A percentile compares a stretch with the other conserved stretches of the same genome.
Conservation (phyloP, 2,329 filamentous ascomycete genomes). For the Thielaviopsis punctulata region DNA sequence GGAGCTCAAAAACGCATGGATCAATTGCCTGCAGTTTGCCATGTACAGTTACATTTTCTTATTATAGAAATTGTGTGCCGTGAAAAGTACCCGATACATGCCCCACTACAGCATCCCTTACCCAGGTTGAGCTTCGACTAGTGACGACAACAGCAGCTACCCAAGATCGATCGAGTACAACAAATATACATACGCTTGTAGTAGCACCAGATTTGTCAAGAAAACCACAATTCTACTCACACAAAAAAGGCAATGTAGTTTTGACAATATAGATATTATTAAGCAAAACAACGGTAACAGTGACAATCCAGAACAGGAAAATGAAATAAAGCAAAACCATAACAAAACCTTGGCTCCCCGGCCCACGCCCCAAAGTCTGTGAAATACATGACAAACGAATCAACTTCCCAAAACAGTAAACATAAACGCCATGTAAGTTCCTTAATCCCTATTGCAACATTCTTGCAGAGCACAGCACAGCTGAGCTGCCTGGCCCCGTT, state of each 20-base stretch:
- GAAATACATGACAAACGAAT: neutral
- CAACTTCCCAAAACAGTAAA: neutral
- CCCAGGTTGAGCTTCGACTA: neutral
- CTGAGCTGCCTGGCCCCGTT: constrained; percentile 22
- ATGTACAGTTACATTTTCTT: neutral
- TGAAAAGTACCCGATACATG: neutral
- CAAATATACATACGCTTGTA: too few species aligned
- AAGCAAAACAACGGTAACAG: neutral
- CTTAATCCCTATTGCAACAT: neutral
- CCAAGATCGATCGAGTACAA: too few species aligned
- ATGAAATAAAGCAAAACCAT: too few species aligned
- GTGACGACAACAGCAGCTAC: neutral
- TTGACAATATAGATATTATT: neutral
- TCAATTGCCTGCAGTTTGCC: neutral
- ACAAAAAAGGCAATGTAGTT: neutral
- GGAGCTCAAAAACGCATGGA: neutral
- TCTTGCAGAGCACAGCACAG: neutral
- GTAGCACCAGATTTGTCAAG: too few species aligned
- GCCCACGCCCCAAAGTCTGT: neutral
- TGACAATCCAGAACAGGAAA: neutral
- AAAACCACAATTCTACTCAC: neutral
- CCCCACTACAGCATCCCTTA: neutral
- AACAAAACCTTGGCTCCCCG: neutral
- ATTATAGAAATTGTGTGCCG: neutral
- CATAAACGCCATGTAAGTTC: neutral